Conservation (phyloP, 306 rosid genomes). For the Rubus idaeus region DNA sequence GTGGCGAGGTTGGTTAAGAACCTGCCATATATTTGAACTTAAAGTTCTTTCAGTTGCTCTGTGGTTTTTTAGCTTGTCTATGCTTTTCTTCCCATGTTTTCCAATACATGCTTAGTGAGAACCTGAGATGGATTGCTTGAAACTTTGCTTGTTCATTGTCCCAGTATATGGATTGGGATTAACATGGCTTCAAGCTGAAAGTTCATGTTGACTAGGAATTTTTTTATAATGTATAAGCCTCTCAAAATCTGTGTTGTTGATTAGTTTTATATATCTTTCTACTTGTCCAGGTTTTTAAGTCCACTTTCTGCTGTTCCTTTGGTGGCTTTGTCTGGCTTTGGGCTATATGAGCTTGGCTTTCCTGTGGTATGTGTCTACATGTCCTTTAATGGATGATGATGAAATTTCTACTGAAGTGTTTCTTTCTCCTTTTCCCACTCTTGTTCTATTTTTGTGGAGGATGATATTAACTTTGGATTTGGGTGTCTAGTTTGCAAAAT, state of each 20-base stretch:
- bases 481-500: conserved; percentile 68
- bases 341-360: conserved; percentile 78
- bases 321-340: conserved; percentile 89
- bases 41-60: conserved; percentile 1
- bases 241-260: conserved; percentile 6
- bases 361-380: conserved; percentile 66
- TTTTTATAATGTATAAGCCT: neutral
- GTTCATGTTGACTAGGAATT: neutral
- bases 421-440: conserved; percentile 1
- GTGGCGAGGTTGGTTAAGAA: conserved; percentile 65
- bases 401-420: neutral
- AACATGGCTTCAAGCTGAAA: neutral
- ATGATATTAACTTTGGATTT: conserved; percentile 15
- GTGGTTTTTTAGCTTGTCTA: neutral
- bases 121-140: neutral
- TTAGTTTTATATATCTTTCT: conserved; percentile 22
- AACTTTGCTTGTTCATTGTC: neutral
- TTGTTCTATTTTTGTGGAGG: conserved; percentile 11
- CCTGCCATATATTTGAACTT: neutral
- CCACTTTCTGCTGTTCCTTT: conserved; percentile 89
- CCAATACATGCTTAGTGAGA: neutral
- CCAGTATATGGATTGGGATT: neutral
- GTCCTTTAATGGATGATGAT: neutral
- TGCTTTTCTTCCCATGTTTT: neutral
- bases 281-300: conserved; percentile 68